Percentiles rank a stretch among this genome's conserved stretches.
These are phyloP conservation scores for Cryptosporidium ryanae DNA, from an alignment of 169 alveolate species.

Conservation along the genomic window DNA sequence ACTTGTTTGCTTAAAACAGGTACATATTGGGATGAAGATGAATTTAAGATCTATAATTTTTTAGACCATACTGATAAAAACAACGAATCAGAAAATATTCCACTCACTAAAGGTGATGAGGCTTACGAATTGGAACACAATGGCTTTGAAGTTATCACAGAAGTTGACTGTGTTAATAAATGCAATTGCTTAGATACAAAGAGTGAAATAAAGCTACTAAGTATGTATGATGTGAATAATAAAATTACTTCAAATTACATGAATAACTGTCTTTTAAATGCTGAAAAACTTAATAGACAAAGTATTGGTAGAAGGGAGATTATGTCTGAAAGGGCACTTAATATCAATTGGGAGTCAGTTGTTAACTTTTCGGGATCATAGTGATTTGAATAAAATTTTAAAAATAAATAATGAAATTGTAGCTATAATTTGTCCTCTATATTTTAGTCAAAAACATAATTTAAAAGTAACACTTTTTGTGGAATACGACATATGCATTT, in stretches of 20 bases:
- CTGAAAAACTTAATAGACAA: constrained; percentile 47
- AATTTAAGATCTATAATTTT: not conserved
- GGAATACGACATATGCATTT: not conserved
- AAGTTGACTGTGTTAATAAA: not conserved
- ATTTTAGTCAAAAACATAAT: not conserved
- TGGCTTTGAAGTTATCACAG: not conserved
- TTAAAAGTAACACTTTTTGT: not conserved
- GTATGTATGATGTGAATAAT: constrained; percentile 6
- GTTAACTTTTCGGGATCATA: constrained; percentile 4
- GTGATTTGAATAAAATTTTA: not conserved
- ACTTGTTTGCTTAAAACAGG: constrained; percentile 49
- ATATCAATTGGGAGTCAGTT: constrained; percentile 49
- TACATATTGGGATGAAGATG: constrained; percentile 44
- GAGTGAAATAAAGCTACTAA: not conserved
- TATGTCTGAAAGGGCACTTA: constrained; percentile 35
- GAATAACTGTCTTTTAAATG: constrained; percentile 3
- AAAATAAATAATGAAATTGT: not conserved
- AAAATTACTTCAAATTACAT: not conserved
- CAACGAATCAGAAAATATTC: not conserved
- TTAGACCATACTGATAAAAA: not conserved
- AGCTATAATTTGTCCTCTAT: not conserved
- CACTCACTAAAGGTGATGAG: not conserved
- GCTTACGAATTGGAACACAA: not conserved
- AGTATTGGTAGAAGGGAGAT: constrained; percentile 39
- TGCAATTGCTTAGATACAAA: not conserved